These are phyloP conservation scores for Alternaria gaisen DNA, from an alignment of 2,329 filamentous ascomycete species.

Conservation along the genomic window DNA sequence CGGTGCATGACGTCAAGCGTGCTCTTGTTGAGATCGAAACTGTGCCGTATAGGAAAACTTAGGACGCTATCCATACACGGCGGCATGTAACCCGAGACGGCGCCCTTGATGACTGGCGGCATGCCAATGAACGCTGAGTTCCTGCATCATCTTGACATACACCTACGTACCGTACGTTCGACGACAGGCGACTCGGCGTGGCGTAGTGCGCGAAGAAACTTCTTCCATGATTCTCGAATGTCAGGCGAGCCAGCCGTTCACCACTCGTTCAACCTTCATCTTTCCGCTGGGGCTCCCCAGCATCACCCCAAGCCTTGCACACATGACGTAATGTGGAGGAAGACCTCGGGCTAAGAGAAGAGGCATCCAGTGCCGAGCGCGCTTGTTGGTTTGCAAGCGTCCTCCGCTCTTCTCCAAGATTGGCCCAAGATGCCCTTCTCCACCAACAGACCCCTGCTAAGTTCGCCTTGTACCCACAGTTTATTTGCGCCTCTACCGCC, in stretches of 20 bases:
- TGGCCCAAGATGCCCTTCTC: conserved; percentile 31
- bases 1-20: conserved; percentile 32
- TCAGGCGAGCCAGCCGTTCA: conserved; percentile 6
- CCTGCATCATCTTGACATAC: conserved; percentile 6
- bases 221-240: neutral
- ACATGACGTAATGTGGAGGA: conserved; percentile 34
- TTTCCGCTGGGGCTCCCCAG: neutral
- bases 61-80: conserved; percentile 20
- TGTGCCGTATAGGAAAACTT: conserved; percentile 28
- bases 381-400: conserved; percentile 37
- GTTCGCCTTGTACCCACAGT: conserved; percentile 37
- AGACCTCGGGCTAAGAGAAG: conserved; percentile 28
- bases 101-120: conserved; percentile 10
- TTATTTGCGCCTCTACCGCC: conserved; percentile 39
- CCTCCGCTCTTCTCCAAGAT: conserved; percentile 33
- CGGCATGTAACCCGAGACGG: conserved; percentile 23
- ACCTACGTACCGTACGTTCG: neutral
- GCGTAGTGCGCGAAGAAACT: conserved; percentile 1
- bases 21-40: conserved; percentile 32
- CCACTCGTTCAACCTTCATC: neutral
- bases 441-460: conserved; percentile 37
- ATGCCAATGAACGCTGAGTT: conserved; percentile 5
- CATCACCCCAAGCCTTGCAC: conserved; percentile 12
- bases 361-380: conserved; percentile 32
- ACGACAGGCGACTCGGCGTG: conserved; percentile 2